Conservation (phyloP, 495 filamentous ascomycete genomes). For the Pseudevernia furfuracea region DNA sequence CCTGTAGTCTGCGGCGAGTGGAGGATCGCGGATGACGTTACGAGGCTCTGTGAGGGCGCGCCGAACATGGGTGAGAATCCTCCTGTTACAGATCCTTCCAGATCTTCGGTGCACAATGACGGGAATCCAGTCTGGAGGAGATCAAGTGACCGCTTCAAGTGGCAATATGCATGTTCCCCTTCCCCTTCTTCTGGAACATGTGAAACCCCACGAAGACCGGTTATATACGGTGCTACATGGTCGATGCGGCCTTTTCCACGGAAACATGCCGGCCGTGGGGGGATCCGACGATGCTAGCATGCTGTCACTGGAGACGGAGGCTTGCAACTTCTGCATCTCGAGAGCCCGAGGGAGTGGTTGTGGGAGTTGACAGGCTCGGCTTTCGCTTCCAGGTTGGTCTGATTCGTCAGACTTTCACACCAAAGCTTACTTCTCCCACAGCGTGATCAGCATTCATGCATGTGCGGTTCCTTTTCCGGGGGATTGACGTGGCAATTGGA, state of each 20-base stretch:
- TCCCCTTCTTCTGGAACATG: not conserved
- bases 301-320: slow-evolving; percentile 9
- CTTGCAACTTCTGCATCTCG: slow-evolving; percentile 4
- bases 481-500: slow-evolving; percentile 2
- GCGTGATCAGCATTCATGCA: not conserved
- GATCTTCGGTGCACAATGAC: not conserved
- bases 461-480: not conserved
- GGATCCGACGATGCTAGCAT: not conserved
- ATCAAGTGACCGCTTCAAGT: not conserved
- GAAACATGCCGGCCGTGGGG: slow-evolving; percentile 6
- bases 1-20: slow-evolving; percentile 4
- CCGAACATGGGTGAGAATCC: not conserved
- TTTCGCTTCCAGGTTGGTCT: not conserved
- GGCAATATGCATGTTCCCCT: not conserved
- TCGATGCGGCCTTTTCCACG: slow-evolving; percentile 1
- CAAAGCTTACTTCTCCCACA: not conserved
- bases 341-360: slow-evolving; percentile 5
- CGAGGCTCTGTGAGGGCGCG: not conserved
- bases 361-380: slow-evolving; percentile 12
- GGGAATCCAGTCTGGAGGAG: not conserved
- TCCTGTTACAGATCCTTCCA: not conserved
- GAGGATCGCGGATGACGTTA: slow-evolving; percentile 5
- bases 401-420: not conserved
- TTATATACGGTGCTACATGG: slow-evolving; percentile 5
- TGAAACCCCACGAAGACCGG: not conserved